phyloP scores from a whole-genome alignment of 1,284 basidiomycete genomes.

The Sparassis latifolia region DNA sequence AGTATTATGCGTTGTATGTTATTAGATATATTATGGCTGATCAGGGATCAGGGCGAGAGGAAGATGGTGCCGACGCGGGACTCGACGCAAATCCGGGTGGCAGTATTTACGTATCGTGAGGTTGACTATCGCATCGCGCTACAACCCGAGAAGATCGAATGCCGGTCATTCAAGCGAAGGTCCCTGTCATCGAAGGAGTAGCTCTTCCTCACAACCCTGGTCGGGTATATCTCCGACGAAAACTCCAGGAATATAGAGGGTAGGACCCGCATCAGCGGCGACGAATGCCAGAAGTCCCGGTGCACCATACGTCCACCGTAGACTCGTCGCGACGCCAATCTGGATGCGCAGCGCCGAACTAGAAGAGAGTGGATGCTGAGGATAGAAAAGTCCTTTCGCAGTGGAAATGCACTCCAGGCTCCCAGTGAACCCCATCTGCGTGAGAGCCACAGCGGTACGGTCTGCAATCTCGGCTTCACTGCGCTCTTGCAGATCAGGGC shows the following conservation, averaged over 20 bases:
- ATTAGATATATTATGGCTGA: no score
- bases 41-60: constrained; percentile 25
- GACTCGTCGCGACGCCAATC: not conserved
- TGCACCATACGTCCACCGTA: not conserved
- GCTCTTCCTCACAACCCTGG: no score
- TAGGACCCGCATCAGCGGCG: not conserved
- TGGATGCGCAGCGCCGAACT: not conserved
- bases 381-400: not conserved
- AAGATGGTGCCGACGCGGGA: constrained; percentile 40
- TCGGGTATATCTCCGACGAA: not conserved
- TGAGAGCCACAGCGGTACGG: not conserved
- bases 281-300: not conserved
- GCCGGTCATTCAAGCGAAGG: no score
- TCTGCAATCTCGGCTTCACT: not conserved
- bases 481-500: not conserved
- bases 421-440: not conserved
- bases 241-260: not conserved
- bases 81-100: constrained; percentile 40
- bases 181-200: no score
- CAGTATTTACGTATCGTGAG: no score
- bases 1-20: no score
- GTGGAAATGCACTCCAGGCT: not conserved
- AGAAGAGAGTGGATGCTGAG: not conserved
- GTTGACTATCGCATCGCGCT: no score
- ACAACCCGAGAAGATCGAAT: no score